Evolutionary conservation across 2,329 filamentous ascomycete genomes (phyloP), one percentile per base, ranked within the genome.

Genomic region (Bipolaris zeicola): DNA sequence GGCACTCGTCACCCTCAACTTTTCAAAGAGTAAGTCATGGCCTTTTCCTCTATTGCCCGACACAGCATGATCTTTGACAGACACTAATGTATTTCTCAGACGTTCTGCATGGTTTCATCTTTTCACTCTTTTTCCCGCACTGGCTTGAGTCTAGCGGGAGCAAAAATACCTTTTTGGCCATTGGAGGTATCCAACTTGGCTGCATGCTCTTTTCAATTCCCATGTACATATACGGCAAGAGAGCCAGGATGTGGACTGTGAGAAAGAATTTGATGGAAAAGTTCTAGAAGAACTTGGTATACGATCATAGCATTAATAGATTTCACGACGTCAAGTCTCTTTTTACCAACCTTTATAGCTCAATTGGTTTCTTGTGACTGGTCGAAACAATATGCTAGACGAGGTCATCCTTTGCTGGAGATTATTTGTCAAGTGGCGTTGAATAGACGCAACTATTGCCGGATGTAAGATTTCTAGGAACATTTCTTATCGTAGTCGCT

Each of bases 151-250:
- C 77, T 1, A 88, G 92, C 55, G 93, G 94, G 0, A 83, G 89
- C 10, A 91, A 89, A 77, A 83, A 79, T 10, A 92, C 96, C 0
- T 98, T 91, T 71, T 78, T 96, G 42, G 91, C 88, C 69, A 83
- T 97, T 50, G 94, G 94, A 3, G 83, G 92, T 24, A 95, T 98
- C 26, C 94, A 98, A 76, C 76, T 97, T 33, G 85, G 86, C 11
- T 84, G 89, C 52, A 81, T 96, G 73, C 69, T 91, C 3, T 86
- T 83, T 51, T 90, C 92, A 1, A 88, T 97, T 52, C 94, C 94
- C 0, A 92, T 98, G 89, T 98, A 95, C 73, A 90, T 98, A 18
- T 97, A 87, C 70, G 94, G 94, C 16, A 98, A 98, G 82, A 81
- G 92, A 53, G 87, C 89, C 14, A 83, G 94, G 16, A 96, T 97